These are phyloP conservation scores for Phytophthora lateralis DNA, from an alignment of 352 stramenopile genomes.

Conservation along the genomic window DNA sequence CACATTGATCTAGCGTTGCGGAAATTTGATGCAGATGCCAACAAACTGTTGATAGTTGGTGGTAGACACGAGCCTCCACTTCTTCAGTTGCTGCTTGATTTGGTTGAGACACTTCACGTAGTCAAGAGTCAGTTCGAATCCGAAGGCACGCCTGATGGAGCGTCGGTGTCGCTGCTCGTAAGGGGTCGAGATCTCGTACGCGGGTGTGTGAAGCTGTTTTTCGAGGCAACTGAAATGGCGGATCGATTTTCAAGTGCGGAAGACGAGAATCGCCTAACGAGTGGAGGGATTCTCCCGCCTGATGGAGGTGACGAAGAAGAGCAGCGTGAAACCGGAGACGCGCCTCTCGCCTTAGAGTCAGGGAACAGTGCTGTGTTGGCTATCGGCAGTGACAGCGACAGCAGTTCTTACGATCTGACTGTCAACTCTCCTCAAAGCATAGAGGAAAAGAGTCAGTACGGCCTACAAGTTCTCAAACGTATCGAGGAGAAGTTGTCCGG, in stretches of 20 bases:
- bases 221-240: slow-evolving; percentile 69
- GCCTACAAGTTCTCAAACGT: slow-evolving; percentile 68
- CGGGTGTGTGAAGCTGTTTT: slow-evolving; percentile 63
- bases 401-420: slow-evolving; percentile 9
- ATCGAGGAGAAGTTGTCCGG: slow-evolving; percentile 82
- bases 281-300: slow-evolving; percentile 1
- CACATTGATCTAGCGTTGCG: slow-evolving; percentile 43
- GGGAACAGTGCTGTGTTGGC: slow-evolving; percentile 18
- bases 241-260: slow-evolving; percentile 51
- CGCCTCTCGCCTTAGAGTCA: slow-evolving; percentile 6
- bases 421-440: slow-evolving; percentile 3
- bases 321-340: slow-evolving; percentile 5
- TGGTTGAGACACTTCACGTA: slow-evolving; percentile 29
- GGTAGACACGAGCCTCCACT: slow-evolving; percentile 10
- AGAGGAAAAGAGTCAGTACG: slow-evolving; percentile 55
- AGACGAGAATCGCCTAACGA: slow-evolving; percentile 11
- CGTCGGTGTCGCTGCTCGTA: slow-evolving; percentile 28
- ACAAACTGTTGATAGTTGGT: slow-evolving; percentile 13
- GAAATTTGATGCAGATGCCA: slow-evolving; percentile 29
- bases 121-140: slow-evolving; percentile 4
- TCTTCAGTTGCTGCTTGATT: slow-evolving; percentile 28
- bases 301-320: slow-evolving; percentile 25
- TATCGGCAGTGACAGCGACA: slow-evolving; percentile 18
- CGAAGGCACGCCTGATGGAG: not conserved
- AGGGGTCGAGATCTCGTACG: slow-evolving; percentile 44